phyloP scores from a whole-genome alignment of 768 basidiomycete species.

The Gelatoporia subvermispora region DNA sequence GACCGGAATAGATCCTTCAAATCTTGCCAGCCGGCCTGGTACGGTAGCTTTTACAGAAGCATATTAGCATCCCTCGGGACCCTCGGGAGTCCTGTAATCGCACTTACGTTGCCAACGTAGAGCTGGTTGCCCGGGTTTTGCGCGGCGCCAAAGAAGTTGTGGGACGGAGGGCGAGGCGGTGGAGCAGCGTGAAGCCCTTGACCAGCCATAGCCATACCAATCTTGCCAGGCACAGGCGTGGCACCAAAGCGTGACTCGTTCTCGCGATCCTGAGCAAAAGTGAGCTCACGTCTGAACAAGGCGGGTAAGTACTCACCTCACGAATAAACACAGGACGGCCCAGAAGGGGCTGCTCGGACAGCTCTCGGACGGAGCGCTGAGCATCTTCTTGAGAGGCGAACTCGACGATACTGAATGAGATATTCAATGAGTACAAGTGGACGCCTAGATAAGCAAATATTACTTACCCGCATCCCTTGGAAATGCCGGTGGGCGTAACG shows the following conservation, averaged over 20 bases:
- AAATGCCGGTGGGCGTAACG: conserved; percentile 91
- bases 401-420: conserved; percentile 80
- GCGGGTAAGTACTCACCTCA: conserved; percentile 54
- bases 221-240: conserved; percentile 92
- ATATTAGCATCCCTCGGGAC: not conserved
- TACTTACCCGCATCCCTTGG: conserved; percentile 98
- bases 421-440: conserved; percentile 13
- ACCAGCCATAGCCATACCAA: conserved; percentile 95
- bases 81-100: not conserved
- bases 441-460: not conserved
- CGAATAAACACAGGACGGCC: conserved; percentile 95
- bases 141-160: conserved; percentile 61
- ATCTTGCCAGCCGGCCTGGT: conserved; percentile 99
- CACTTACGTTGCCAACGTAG: conserved; percentile 83
- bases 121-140: conserved; percentile 87
- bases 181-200: conserved; percentile 75
- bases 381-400: conserved; percentile 87
- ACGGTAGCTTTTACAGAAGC: conserved; percentile 70
- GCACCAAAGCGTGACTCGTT: conserved; percentile 93
- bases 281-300: not conserved
- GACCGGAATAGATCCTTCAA: conserved; percentile 95
- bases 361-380: conserved; percentile 82
- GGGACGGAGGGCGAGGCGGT: conserved; percentile 78
- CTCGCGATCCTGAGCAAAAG: conserved; percentile 77
- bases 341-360: conserved; percentile 85